These are phyloP conservation scores for Erythrophleum ivorense DNA, from an alignment of 331 rosid species.

Conservation along the genomic window DNA sequence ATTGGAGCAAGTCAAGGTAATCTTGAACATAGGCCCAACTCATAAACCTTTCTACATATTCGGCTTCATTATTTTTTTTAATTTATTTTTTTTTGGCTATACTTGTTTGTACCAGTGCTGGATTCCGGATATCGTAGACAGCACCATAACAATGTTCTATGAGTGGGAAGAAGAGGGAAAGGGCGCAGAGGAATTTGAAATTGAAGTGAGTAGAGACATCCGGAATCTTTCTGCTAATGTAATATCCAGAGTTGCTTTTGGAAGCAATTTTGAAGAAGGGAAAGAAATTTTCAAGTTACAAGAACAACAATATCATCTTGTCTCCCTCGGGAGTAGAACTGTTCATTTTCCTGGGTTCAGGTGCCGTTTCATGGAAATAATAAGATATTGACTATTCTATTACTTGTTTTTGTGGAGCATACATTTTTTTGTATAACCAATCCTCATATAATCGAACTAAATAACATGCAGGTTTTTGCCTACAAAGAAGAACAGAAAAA, in stretches of 20 bases:
- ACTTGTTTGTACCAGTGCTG: constrained; percentile 44
- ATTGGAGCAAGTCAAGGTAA: constrained; percentile 40
- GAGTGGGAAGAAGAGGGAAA: constrained; percentile 61
- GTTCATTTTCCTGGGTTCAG: constrained; percentile 73
- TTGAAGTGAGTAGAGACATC: constrained; percentile 54
- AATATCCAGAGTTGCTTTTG: constrained; percentile 69
- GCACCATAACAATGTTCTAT: constrained; percentile 18
- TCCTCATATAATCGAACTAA: not conserved
- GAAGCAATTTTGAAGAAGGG: constrained; percentile 73
- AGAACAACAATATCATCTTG: constrained; percentile 56
- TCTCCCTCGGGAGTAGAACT: constrained; percentile 44
- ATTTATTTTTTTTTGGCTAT: no score
- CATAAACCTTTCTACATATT: no score
- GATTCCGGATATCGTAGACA: constrained; percentile 60
- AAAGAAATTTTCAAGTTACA: constrained; percentile 57
- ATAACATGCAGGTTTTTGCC: constrained; percentile 59
- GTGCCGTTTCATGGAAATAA: constrained; percentile 26
- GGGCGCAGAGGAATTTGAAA: constrained; percentile 62
- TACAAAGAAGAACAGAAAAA: constrained; percentile 63
- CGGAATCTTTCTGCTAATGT: constrained; percentile 58
- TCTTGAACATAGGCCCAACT: no score
- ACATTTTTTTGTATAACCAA: not conserved
- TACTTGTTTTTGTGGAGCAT: not conserved
- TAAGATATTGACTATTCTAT: not conserved
- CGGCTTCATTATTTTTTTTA: no score